Base-by-base conservation (phyloP, 2,329 filamentous ascomycete species). In the Pseudocercospora crystallina region DNA sequence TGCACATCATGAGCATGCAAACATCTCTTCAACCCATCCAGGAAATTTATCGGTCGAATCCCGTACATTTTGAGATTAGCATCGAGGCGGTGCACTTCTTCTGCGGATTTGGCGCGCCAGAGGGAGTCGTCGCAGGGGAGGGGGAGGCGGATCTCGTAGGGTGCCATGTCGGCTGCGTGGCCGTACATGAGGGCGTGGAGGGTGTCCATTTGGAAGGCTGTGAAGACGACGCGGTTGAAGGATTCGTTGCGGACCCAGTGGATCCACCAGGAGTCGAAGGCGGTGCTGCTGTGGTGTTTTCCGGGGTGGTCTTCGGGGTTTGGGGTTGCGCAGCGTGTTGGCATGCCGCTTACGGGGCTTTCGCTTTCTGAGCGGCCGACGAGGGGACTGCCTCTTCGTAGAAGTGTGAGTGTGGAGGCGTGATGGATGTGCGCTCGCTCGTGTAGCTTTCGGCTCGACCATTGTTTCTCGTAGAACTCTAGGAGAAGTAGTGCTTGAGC, bases 181-280 rank as follows among this genome's bases (percentile, higher is more conserved):
- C 91, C 92, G 70, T 96, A 96, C 89, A 96, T 96, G 20, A 89
- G 94, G 1, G 90, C 90, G 68, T 97, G 92, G 2, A 90, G 90
- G 5, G 90, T 95, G 68, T 97, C 92, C 60, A 96, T 85, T 34
- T 96, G 83, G 64, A 96, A 96, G 0, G 92, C 91, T 0, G 87
- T 89, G 72, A 96, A 96, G 0, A 90, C 92, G 3, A 88, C 89
- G 50, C 92, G 82, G 20, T 89, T 80, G 1, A 90, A 96, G 1
- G 90, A 86, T 68, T 97, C 92, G 43, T 90, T 91, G 9, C 85
- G 89, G 58, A 95, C 91, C 92, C 92, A 96, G 59, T 89, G 86
- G 61, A 88, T 86, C 92, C 92, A 96, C 80, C 89, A 94, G 13
- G 49, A 38, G 14, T 57, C 50, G 1, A 47, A 42, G 33, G 41